These are phyloP conservation scores for Psilocybe azurescens DNA, from an alignment of 768 basidiomycete genomes.

Conservation along the genomic window DNA sequence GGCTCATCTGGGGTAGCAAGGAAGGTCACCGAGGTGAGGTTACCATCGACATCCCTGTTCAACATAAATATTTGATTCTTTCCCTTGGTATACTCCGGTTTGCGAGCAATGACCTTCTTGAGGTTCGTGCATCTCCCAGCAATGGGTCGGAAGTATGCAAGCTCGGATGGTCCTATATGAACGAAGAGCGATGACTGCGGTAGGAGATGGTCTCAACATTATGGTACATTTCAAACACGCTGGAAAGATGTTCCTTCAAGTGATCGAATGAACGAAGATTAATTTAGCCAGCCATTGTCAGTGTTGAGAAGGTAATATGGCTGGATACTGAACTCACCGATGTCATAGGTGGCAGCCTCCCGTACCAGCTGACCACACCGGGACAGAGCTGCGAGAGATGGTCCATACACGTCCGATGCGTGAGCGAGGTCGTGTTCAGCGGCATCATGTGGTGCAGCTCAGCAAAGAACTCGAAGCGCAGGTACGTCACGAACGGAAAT, in stretches of 20 bases:
- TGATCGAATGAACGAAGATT: neutral
- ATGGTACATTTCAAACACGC: conserved; percentile 19
- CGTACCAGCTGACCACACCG: conserved; percentile 8
- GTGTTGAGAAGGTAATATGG: neutral
- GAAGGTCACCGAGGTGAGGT: neutral
- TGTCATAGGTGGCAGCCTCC: conserved; percentile 16
- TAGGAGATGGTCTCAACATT: conserved; percentile 17
- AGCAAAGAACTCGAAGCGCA: conserved; percentile 15
- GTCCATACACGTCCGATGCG: conserved; percentile 12
- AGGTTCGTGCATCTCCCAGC: conserved; percentile 8
- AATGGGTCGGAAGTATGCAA: conserved; percentile 12
- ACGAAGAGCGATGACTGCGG: conserved; percentile 11
- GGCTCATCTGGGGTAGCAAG: neutral
- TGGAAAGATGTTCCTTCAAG: conserved; percentile 12
- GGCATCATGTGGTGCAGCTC: conserved; percentile 12
- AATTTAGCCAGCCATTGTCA: neutral
- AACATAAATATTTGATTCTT: conserved; percentile 7
- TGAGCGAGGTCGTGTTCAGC: conserved; percentile 9
- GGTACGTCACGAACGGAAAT: conserved; percentile 6
- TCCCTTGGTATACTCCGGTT: conserved; percentile 15
- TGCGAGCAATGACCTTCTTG: conserved; percentile 16
- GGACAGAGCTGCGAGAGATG: conserved; percentile 19
- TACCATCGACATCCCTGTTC: neutral
- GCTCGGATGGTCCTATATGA: conserved; percentile 7
- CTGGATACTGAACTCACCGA: conserved; percentile 12